These are phyloP conservation scores for Strobilomyces echinocephalus DNA, from an alignment of 768 basidiomycete species.

Conservation along the genomic window DNA sequence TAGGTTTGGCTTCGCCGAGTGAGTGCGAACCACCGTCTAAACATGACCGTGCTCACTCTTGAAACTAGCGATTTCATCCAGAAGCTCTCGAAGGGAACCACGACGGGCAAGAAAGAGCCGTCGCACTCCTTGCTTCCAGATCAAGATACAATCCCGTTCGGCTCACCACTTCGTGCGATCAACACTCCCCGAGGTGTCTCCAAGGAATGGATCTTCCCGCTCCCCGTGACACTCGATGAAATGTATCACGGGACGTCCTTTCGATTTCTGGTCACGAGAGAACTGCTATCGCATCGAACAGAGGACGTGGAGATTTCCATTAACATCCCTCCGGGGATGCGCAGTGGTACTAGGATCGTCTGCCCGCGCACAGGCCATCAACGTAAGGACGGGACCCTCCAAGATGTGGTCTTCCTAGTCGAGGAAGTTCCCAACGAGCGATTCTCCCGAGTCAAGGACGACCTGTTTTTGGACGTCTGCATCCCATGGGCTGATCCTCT, in stretches of 20 bases:
- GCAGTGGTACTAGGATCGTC: conserved; percentile 52
- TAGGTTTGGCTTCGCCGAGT: conserved; percentile 28
- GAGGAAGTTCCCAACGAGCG: conserved; percentile 54
- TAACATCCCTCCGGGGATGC: conserved; percentile 58
- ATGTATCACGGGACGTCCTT: conserved; percentile 52
- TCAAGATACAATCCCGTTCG: conserved; percentile 23
- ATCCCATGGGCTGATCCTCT: conserved; percentile 54
- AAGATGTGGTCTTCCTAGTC: conserved; percentile 65
- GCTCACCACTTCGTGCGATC: conserved; percentile 37
- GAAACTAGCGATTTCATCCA: conserved; percentile 27
- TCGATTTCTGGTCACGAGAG: conserved; percentile 57
- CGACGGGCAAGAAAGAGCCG: conserved; percentile 4
- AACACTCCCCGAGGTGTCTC: conserved; percentile 38
- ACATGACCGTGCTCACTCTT: conserved; percentile 6
- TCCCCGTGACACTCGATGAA: conserved; percentile 58
- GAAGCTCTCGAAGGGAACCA: conserved; percentile 21
- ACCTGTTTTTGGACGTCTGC: conserved; percentile 51
- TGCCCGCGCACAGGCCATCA: conserved; percentile 69
- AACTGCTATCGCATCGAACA: conserved; percentile 42
- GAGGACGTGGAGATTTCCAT: conserved; percentile 57
- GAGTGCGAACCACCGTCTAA: conserved; percentile 7
- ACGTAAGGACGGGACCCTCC: conserved; percentile 47
- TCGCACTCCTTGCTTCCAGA: conserved; percentile 4
- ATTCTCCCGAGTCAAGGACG: conserved; percentile 53
- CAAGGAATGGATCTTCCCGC: conserved; percentile 66